Base-by-base conservation (phyloP, 2,329 filamentous ascomycete species). In the Fusarium palustre region DNA sequence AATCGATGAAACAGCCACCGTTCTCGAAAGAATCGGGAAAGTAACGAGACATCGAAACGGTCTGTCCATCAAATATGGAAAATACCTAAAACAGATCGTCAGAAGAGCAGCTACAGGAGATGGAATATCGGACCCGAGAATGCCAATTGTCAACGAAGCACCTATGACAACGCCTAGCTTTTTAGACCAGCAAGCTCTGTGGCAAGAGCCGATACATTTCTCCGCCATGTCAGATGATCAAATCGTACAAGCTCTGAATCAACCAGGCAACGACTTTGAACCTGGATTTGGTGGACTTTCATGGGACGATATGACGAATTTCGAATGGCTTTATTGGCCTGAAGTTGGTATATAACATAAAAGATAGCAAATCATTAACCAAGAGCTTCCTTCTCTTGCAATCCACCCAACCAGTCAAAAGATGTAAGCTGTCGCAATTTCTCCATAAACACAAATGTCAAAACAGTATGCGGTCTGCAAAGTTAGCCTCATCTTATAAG, bases 141-240 rank as follows among this genome's bases (percentile, higher is more conserved):
- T 75, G 42, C 50, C 71, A 4, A 39, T 61, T 1, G 47, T 65
- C 1, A 65, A 60, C 11, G 54, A 66, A 33, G 62, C 72, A 0
- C 63, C 76, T 0, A 68, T 73, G 6, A 56, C 74, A 9, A 71
- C 71, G 8, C 70, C 70, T 0, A 71, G 65, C 10, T 78, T 79
- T 25, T 38, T 79, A 46, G 74, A 75, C 8, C 75, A 78, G 45
- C 70, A 73, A 4, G 48, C 74, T 7, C 60, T 83, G 11, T 85
- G 83, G 82, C 75, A 82, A 0, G 85, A 87, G 63, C 82, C 86
- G 7, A 72, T 91, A 24, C 87, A 88, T 25, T 90, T 91, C 75
- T 91, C 88, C 4, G 82, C 88, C 33, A 92, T 92, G 90, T 91
- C 89, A 1, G 88, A 90, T 59, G 85, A 90, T 60, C 88, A 92